A percentile compares a stretch with the other conserved stretches of the same genome.
These are phyloP conservation scores for Rubia balearica DNA, from an alignment of 305 asterid species.

Conservation along the genomic window DNA sequence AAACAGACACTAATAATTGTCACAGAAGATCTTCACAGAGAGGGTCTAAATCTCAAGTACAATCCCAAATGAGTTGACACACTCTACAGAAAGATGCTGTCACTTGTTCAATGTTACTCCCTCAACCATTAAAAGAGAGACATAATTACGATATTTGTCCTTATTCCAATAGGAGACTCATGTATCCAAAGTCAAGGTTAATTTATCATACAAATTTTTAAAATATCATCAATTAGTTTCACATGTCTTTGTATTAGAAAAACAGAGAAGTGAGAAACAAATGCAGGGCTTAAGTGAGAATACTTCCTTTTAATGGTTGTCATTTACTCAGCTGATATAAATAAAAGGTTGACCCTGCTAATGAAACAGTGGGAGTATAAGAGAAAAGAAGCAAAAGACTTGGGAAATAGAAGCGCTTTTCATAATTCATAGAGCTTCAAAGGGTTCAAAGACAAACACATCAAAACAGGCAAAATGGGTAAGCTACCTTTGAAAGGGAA, in stretches of 20 bases:
- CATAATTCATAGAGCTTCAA: background rate
- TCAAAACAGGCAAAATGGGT: background rate
- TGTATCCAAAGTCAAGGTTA: background rate
- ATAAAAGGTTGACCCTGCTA: background rate
- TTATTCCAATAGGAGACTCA: background rate
- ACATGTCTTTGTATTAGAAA: background rate
- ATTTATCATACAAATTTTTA: no score
- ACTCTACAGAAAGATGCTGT: background rate
- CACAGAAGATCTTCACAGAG: background rate
- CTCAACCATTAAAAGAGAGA: background rate
- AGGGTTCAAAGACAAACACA: background rate
- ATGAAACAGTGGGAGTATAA: background rate
- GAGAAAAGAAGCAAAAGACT: background rate
- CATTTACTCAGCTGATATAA: background rate
- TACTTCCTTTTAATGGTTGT: background rate
- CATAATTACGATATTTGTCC: background rate
- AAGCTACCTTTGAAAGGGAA: background rate
- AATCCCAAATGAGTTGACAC: background rate
- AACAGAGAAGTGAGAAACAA: background rate
- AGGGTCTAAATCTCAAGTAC: background rate
- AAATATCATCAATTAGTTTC: background rate
- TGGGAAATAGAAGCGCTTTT: background rate
- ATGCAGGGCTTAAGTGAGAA: background rate
- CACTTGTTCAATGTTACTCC: background rate
- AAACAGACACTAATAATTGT: background rate